phyloP scores from a whole-genome alignment of 2,329 filamentous ascomycete genomes.

The Penicillium digitatum region DNA sequence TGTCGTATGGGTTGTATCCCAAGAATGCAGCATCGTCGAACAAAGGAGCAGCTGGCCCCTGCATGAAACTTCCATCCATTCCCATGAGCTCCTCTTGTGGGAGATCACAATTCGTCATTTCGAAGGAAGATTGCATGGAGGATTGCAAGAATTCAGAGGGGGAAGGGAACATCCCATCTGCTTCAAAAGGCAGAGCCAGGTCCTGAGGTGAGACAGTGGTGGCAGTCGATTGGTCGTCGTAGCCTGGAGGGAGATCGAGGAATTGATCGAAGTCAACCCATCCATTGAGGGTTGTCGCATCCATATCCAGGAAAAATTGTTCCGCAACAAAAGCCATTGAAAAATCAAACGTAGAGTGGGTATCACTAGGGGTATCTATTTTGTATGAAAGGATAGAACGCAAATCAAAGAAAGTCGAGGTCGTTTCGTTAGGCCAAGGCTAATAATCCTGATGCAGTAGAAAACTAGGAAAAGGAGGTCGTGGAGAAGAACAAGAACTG shows the following conservation, averaged over 20 bases:
- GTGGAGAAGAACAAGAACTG: conserved; percentile 2
- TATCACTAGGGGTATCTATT: conserved; percentile 8
- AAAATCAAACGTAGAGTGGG: conserved; percentile 1
- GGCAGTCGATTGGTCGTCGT: conserved; percentile 30
- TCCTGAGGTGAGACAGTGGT: conserved; percentile 31
- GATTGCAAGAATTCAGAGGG: conserved; percentile 19
- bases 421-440: background rate
- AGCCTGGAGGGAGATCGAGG: conserved; percentile 29
- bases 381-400: background rate
- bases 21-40: conserved; percentile 16
- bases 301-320: conserved; percentile 25
- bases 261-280: conserved; percentile 36
- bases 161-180: conserved; percentile 23
- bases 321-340: conserved; percentile 28
- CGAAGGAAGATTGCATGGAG: conserved; percentile 23
- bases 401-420: background rate
- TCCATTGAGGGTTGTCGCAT: conserved; percentile 23
- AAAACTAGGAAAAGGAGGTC: background rate
- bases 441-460: background rate
- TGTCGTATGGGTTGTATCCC: conserved; percentile 17
- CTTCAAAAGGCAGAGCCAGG: conserved; percentile 25
- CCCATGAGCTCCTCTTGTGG: conserved; percentile 18
- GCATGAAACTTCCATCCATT: conserved; percentile 17
- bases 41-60: conserved; percentile 12
- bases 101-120: conserved; percentile 23